Evolutionary conservation across 108 stramenopile genomes (phyloP), one percentile per base, ranked within the genome.

Genomic region (Fistulifera pelliculosa): DNA sequence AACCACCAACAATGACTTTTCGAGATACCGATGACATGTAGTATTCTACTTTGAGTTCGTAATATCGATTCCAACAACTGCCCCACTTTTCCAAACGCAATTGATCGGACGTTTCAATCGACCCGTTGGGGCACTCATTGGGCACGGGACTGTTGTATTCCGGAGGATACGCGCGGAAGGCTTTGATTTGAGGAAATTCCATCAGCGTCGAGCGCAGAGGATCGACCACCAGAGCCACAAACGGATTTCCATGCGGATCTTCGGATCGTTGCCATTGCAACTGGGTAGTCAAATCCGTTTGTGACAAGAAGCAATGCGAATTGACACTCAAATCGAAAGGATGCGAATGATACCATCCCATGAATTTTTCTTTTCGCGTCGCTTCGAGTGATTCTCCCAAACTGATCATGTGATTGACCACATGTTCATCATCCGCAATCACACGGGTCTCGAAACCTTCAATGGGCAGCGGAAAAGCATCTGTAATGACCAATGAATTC

Each of bases 301-400:
- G 87, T 54, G 80, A 83, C 24, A 99, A 60, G 69, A 90, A 99
- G 58, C 96, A 98, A 61, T 99, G 93, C 40, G 65, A 68, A 61
- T 92, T 78, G 23, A 65, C 70, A 19, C 86, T 79, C 8, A 98
- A 78, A 54, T 99, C 98, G 60, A 99, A 99, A 19, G 98, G 98
- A 61, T 99, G 98, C 47, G 75, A 83, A 65, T 98, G 98, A 68
- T 98, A 98, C 98, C 97, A 98, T 35, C 90, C 90, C 83, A 84
- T 87, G 58, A 92, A 87, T 55, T 83, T 85, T 62, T 94, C 94
- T 27, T 80, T 72, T 1, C 94, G 85, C 1, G 93, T 93, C 3
- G 43, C n/a, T 61, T 96, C 98, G 27, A 97, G 56, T n/a, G 65
- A 63, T 62, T 98, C 99, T 4, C 89, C 87, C 5, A 99, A 75